Base-by-base conservation (phyloP, 2,329 filamentous ascomycete genomes). In the Xylaria sp. region DNA sequence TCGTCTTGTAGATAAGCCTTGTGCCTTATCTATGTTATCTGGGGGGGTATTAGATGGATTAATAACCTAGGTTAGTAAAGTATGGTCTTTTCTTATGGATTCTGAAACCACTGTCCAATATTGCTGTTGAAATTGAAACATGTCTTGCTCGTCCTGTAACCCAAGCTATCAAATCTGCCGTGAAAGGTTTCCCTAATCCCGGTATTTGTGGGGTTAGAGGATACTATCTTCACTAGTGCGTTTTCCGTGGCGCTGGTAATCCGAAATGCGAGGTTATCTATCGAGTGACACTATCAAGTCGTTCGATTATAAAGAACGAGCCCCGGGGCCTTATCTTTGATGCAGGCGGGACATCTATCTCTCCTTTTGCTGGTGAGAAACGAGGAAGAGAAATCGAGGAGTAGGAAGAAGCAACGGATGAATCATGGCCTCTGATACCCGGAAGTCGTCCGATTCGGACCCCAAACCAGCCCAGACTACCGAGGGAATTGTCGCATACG, bases 361-460 rank as follows among this genome's bases (percentile, higher is more conserved):
- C 6, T n/a, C 20, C 1, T 11, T 26, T n/a, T 48, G 7, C 10
- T 6, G 15, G 26, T 7, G 7, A 11, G 42, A 48, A 26, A 59
- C 48, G 15, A 42, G 6, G 23, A 57, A 38, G 51, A 31, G 5
- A 23, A 31, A 40, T 38, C 10, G 36, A 20, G 28, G 28, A 53
- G 53, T 5, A 36, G 9, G n/a, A 54, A 28, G 10, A 9, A 58
- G 42, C 61, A 49, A 13, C 28, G 4, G 31, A 31, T 17, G 53
- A 54, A 28, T 9, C n/a, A 67, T 68, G 66, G 36, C 46, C 23
- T 36, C 40, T 17, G 46, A 46, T 54, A 62, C 31, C 20, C 59
- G 68, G 57, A 71, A 74, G 20, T 69, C 71, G 65, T 72, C 71
- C 59, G 67, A 72, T n/a, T 68, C 71, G 23, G 73, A 76, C 42